Base-by-base conservation (phyloP, 768 basidiomycete genomes). In the Tricholoma matsutake region DNA sequence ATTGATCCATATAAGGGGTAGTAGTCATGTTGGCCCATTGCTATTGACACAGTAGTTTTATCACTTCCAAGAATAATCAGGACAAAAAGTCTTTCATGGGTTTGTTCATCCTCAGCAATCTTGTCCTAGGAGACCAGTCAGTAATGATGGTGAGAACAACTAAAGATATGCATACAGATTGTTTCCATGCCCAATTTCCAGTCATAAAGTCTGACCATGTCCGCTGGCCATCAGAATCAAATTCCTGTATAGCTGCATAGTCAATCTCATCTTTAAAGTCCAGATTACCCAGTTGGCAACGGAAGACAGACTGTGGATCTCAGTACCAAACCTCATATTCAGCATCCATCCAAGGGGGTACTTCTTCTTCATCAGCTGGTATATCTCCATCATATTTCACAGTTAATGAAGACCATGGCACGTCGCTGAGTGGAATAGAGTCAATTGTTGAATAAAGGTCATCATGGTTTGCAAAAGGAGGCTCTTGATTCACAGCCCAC, bases 391-490 rank as follows among this genome's bases (percentile, higher is more conserved):
- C 54, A 35, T 76, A 78, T 5, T 58, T 52, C 13, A 75, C 49
- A 2, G 65, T 52, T 57, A 81, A 75, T 2, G 63, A 66, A 3
- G 70, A 18, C 79, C 80, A 82, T 0, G 76, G 71, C 6, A 69
- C 69, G 31, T 75, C 72, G 5, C 78, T 76, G 18, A 71, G 54
- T 6, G 53, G 55, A 13, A 73, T 79, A 0, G 57, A 54, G 52
- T 81, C 75, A 18, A 82, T 80, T 0, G 66, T 69, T 0, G 34
- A 29, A 32, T 76, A 72, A 3, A 79, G 25, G 18, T 79, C 71
- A 5, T 63, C 31, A 56, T 73, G 62, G 35, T 71, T 67, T 0
- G 56, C 28, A 57, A 77, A 80, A 0, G 76, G 76, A 5, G 76
- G 69, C 3, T 57, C 47, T 7, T 65, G 51, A 11, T 68, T 67